Evolutionary conservation across 75 land plant species (phyloP).

Genomic region (Cunninghamia lanceolata): DNA sequence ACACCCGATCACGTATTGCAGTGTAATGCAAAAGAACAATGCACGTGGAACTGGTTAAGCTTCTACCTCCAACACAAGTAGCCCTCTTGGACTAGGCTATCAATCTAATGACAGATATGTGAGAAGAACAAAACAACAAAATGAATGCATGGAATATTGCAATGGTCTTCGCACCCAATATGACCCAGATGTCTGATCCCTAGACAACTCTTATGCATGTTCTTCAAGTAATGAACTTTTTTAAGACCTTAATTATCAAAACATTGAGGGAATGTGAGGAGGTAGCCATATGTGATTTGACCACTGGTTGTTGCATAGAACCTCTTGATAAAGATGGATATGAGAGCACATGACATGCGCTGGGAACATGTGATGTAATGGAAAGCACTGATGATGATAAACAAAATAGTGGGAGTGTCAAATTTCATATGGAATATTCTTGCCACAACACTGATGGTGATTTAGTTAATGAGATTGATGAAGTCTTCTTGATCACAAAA

Average conservation of each 20-base stretch:
- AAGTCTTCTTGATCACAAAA: constrained; percentile 51
- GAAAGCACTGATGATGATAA: too few relatives aligned
- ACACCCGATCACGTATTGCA: constrained; percentile 86
- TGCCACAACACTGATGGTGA: constrained; percentile 24
- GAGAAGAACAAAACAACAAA: constrained; percentile 84
- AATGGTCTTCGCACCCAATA: constrained; percentile 97
- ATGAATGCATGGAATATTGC: too few relatives aligned
- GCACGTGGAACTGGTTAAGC: constrained; percentile 64
- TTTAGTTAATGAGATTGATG: constrained; percentile 41
- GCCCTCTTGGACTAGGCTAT: constrained; percentile 94
- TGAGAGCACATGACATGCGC: constrained; percentile 34
- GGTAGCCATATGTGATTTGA: constrained; percentile 22
- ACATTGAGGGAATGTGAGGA: too few relatives aligned
- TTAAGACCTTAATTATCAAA: too few relatives aligned
- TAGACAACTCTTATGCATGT: constrained; percentile 97
- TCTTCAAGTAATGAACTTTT: constrained; percentile 98
- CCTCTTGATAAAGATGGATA: constrained; percentile 31
- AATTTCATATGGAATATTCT: constrained; percentile 1
- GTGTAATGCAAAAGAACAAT: constrained; percentile 81
- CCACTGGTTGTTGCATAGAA: constrained; percentile 23
- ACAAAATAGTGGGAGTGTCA: not conserved
- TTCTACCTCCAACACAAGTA: constrained; percentile 71
- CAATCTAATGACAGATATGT: constrained; percentile 95
- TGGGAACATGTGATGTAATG: constrained; percentile 28
- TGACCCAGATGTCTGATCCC: constrained; percentile 99